Conservation (phyloP, 2,329 filamentous ascomycete species). For the Dactylellina leptospora region DNA sequence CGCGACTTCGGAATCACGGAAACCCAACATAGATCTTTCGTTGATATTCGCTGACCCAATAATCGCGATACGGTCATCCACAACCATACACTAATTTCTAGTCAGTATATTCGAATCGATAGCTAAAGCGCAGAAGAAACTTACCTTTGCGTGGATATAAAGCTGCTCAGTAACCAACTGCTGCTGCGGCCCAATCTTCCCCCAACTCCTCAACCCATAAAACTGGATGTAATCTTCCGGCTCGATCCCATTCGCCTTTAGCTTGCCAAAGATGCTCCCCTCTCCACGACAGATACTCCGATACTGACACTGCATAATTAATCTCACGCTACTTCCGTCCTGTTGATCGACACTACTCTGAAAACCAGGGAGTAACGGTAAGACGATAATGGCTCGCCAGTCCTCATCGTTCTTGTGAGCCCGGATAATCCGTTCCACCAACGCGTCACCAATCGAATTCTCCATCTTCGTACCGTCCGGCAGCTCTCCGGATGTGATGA, state of each 20-base stretch:
- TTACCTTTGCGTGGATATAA: conserved; percentile 89
- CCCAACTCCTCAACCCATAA: conserved; percentile 91
- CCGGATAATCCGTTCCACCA: conserved; percentile 88
- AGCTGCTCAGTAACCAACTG: conserved; percentile 91
- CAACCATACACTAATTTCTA: conserved; percentile 74
- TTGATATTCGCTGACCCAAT: conserved; percentile 99
- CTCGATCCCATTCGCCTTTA: conserved; percentile 81
- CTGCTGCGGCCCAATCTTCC: conserved; percentile 82
- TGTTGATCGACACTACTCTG: conserved; percentile 95
- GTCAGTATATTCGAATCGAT: neutral
- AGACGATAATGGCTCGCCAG: conserved; percentile 88
- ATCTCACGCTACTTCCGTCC: conserved; percentile 89
- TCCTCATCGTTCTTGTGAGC: conserved; percentile 84
- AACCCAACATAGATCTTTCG: conserved; percentile 92
- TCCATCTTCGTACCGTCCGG: conserved; percentile 81
- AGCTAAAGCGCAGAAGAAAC: neutral
- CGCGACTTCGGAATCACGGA: conserved; percentile 89
- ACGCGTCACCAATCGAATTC: conserved; percentile 91
- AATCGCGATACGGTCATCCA: conserved; percentile 89
- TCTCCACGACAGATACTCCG: conserved; percentile 94
- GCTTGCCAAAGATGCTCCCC: conserved; percentile 86
- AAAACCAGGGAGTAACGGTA: conserved; percentile 97
- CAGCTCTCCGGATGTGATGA: conserved; percentile 90
- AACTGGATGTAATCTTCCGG: conserved; percentile 96
- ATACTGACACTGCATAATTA: conserved; percentile 98